A percentile compares a stretch with the other conserved stretches of the same genome.
Conservation (phyloP, 306 rosid genomes). For the Arachis stenosperma region DNA sequence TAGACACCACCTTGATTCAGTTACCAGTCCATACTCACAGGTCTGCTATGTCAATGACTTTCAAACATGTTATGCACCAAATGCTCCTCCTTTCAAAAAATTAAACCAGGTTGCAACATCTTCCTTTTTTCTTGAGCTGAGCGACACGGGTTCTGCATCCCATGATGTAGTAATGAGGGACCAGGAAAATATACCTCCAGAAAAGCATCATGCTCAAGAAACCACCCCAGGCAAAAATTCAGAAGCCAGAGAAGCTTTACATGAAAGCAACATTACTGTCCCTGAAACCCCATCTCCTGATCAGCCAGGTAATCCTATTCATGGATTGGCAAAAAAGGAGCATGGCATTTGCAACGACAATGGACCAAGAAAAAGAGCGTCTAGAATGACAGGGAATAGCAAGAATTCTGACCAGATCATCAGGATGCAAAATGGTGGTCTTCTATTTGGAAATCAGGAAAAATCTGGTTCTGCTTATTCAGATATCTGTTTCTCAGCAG, state of each 20-base stretch:
- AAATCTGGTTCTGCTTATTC: slow-evolving; percentile 64
- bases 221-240: slow-evolving; percentile 80
- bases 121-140: slow-evolving; percentile 66
- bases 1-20: slow-evolving; percentile 91
- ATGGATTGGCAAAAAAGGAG: slow-evolving; percentile 51
- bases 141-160: slow-evolving; percentile 59
- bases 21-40: slow-evolving; percentile 93
- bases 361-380: slow-evolving; percentile 57
- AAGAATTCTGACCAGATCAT: slow-evolving; percentile 45
- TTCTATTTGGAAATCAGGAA: slow-evolving; percentile 54
- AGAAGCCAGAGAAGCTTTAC: slow-evolving; percentile 62
- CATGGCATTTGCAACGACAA: slow-evolving; percentile 52
- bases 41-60: slow-evolving; percentile 74
- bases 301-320: slow-evolving; percentile 45
- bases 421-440: slow-evolving; percentile 51
- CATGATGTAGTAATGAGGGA: slow-evolving; percentile 52
- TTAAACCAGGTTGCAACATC: slow-evolving; percentile 57
- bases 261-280: slow-evolving; percentile 78
- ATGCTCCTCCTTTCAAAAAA: slow-evolving; percentile 54
- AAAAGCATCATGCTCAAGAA: slow-evolving; percentile 58
- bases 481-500: slow-evolving; percentile 71
- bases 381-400: slow-evolving; percentile 55
- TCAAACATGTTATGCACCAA: slow-evolving; percentile 53
- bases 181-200: slow-evolving; percentile 91
- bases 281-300: slow-evolving; percentile 70